These are phyloP conservation scores for Microcos paniculata DNA, from an alignment of 345 rosid genomes.

Conservation along the genomic window DNA sequence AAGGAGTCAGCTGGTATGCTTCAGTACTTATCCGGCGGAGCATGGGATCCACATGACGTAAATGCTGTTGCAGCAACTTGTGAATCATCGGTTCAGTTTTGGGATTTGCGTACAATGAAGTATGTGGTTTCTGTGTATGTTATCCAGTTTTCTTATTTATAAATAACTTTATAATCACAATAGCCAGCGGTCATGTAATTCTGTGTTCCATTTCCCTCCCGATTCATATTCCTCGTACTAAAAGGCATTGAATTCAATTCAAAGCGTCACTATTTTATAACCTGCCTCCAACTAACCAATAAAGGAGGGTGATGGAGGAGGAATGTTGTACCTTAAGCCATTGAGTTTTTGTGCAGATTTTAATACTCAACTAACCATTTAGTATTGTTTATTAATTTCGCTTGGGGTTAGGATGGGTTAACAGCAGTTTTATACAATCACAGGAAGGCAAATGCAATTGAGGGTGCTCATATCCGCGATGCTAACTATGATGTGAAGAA, in stretches of 20 bases:
- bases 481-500: constrained; percentile 64
- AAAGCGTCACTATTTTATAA: not conserved
- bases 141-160: not conserved
- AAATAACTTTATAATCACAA: not conserved
- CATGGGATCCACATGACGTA: constrained; percentile 89
- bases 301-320: not conserved
- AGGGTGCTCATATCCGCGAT: constrained; percentile 56
- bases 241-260: not conserved
- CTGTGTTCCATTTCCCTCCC: not conserved
- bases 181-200: not conserved
- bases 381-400: not conserved
- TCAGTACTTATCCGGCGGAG: constrained; percentile 83
- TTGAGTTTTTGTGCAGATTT: not conserved
- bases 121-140: constrained; percentile 31
- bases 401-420: constrained; percentile 6
- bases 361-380: not conserved
- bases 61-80: constrained; percentile 75
- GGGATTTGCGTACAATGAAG: constrained; percentile 88
- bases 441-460: constrained; percentile 79
- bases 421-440: constrained; percentile 8
- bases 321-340: not conserved
- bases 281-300: not conserved
- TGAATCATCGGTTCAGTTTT: constrained; percentile 88
- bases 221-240: not conserved
- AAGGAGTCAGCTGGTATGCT: constrained; percentile 83